A percentile compares a stretch with the other conserved stretches of the same genome.
Conservation (phyloP, 2,329 filamentous ascomycete genomes). For the Trichoderma breve region DNA sequence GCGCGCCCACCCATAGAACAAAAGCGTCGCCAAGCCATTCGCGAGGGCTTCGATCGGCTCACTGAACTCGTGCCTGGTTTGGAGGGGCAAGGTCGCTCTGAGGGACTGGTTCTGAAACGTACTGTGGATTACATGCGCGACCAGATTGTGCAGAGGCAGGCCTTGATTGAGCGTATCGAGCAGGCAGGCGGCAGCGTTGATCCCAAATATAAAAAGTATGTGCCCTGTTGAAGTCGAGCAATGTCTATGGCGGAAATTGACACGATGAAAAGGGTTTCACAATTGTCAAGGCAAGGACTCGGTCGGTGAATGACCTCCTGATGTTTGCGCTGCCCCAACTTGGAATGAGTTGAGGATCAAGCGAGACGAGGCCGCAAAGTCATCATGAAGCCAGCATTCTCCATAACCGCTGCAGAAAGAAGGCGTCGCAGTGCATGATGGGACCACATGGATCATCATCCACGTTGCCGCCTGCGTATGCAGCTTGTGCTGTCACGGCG, state of each 20-base stretch:
- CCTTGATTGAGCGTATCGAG: constrained; percentile 58
- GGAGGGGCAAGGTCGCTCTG: constrained; percentile 78
- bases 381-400: background rate
- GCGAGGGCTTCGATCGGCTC: constrained; percentile 79
- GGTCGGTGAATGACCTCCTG: background rate
- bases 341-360: background rate
- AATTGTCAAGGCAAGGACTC: background rate
- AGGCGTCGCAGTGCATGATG: background rate
- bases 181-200: constrained; percentile 56
- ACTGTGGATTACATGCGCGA: constrained; percentile 65
- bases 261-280: background rate
- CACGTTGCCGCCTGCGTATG: background rate
- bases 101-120: constrained; percentile 75
- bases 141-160: constrained; percentile 57
- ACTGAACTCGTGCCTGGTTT: constrained; percentile 78
- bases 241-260: background rate
- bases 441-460: background rate
- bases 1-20: constrained; percentile 34
- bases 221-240: background rate
- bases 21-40: constrained; percentile 61
- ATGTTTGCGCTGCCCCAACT: background rate
- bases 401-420: background rate
- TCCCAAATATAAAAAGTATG: constrained; percentile 45
- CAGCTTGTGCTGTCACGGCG: background rate
- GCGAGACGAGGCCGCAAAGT: background rate